Evolutionary conservation across 805 yeast genomes (phyloP), one percentile per base, ranked within the genome.

Genomic region (Jamesozyma rosinii): DNA sequence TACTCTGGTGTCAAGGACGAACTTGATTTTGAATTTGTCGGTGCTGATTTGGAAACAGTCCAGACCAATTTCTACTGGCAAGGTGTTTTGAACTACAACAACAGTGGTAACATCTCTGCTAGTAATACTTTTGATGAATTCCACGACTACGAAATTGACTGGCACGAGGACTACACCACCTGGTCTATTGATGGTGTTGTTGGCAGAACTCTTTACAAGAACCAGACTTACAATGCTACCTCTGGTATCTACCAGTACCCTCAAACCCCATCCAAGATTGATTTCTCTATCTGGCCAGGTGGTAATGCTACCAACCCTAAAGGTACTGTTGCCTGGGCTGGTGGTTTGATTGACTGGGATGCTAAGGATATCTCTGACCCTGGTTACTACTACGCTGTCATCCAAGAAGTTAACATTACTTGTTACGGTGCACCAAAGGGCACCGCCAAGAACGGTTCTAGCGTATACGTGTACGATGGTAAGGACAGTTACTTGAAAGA

Each of bases 1-100:
- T 81, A 77, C 64, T 84, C 95, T 6, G 83, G 84, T 59, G 86
- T 81, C 35, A 79, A 84, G 70, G 97, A 88, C 69, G 97, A 89
- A 72, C 74, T 88, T 54, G 97, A 89, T 74, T 79, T 66, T 58
- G 96, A 89, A 68, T 81, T 79, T 52, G 81, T 87, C 49, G 97
- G 97, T 46, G 74, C 75, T 55, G 76, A 83, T 56, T 64, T 84
- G 55, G 71, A 72, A 27, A 59, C 64, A 19, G 84, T 79, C 1
- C 89, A 89, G 70, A 70, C 88, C 22, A 89, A 89, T 66, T 88
- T 60, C 71, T 89, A 84, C 69, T 79, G 76, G 61, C 79, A 82
- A 59, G 96, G 90, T 62, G 63, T 68, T 27, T 68, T 79, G 57
- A 75, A 84, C 69, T 84, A 78, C 63, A 70, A 79, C 29, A 79